Conservation (phyloP, 345 rosid genomes). For the Passiflora organensis region DNA sequence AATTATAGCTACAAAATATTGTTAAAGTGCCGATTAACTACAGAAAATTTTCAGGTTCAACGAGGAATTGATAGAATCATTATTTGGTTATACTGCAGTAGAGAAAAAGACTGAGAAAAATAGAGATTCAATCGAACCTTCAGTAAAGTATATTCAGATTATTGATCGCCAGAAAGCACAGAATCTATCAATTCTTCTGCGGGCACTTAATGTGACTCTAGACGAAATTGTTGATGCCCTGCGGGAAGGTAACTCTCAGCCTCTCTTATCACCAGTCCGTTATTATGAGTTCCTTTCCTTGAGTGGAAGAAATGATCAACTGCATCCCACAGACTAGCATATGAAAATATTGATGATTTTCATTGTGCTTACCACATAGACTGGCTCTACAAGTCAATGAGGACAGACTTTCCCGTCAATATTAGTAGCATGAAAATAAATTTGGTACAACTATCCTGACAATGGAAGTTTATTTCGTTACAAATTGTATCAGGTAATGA, state of each 20-base stretch:
- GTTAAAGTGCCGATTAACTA: too few species aligned
- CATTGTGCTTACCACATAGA: too few species aligned
- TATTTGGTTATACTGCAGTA: constrained; percentile 67
- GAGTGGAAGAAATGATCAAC: too few species aligned
- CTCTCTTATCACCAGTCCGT: background rate
- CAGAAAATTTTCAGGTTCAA: constrained; percentile 68
- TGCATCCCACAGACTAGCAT: too few species aligned
- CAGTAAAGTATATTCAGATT: constrained; percentile 60
- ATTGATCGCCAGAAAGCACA: constrained; percentile 87
- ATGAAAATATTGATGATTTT: too few species aligned
- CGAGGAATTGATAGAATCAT: constrained; percentile 92
- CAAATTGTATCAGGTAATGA: constrained; percentile 62
- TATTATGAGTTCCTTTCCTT: too few species aligned
- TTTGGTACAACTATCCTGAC: too few species aligned
- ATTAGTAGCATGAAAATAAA: too few species aligned
- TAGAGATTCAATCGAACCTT: constrained; percentile 45
- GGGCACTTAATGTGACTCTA: constrained; percentile 76
- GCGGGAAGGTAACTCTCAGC: constrained; percentile 57
- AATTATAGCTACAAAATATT: too few species aligned
- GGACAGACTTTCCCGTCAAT: too few species aligned
- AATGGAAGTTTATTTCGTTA: too few species aligned
- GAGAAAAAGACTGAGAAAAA: constrained; percentile 52
- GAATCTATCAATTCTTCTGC: constrained; percentile 77
- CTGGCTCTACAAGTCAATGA: too few species aligned
- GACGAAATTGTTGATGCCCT: constrained; percentile 95